Evolutionary conservation across 2,329 filamentous ascomycete genomes (phyloP).

Genomic region (Thelonectria discophora): DNA sequence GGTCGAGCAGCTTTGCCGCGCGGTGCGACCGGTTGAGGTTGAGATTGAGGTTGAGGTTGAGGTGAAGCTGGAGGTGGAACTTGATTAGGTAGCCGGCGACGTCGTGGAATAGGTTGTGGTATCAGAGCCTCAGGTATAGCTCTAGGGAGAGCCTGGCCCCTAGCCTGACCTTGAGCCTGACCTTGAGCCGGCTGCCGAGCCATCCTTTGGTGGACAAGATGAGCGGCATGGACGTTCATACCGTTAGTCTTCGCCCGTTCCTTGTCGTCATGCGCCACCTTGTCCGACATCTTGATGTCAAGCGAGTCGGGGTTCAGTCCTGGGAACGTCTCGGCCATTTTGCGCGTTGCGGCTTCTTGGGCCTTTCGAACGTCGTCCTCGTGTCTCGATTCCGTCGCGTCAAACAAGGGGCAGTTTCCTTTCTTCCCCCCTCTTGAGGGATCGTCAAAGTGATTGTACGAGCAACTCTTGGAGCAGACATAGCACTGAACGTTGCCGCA

Average conservation of each 20-base stretch:
- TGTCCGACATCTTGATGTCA: constrained; percentile 66
- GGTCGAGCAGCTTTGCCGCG: no score
- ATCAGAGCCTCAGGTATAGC: not conserved
- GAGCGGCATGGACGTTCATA: no score
- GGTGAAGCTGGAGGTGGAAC: no score
- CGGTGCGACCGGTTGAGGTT: no score
- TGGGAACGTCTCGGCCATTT: constrained; percentile 67
- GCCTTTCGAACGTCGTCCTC: constrained; percentile 70
- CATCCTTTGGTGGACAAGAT: no score
- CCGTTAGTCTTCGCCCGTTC: constrained; percentile 24
- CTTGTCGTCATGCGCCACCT: constrained; percentile 56
- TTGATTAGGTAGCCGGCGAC: no score
- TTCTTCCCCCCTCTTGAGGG: constrained; percentile 53
- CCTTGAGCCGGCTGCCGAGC: not conserved
- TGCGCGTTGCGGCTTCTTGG: constrained; percentile 64
- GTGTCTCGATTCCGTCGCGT: constrained; percentile 68
- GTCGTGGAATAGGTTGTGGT: not conserved
- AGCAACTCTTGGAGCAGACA: constrained; percentile 72
- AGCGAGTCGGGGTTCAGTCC: constrained; percentile 66
- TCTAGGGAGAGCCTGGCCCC: not conserved
- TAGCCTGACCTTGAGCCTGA: not conserved
- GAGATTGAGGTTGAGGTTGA: no score
- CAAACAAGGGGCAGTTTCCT: constrained; percentile 74
- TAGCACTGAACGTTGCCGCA: constrained; percentile 70
- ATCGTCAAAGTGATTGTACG: constrained; percentile 78